Evolutionary conservation across 129 eudicot species (phyloP).

Genomic region (Arctium minus): DNA sequence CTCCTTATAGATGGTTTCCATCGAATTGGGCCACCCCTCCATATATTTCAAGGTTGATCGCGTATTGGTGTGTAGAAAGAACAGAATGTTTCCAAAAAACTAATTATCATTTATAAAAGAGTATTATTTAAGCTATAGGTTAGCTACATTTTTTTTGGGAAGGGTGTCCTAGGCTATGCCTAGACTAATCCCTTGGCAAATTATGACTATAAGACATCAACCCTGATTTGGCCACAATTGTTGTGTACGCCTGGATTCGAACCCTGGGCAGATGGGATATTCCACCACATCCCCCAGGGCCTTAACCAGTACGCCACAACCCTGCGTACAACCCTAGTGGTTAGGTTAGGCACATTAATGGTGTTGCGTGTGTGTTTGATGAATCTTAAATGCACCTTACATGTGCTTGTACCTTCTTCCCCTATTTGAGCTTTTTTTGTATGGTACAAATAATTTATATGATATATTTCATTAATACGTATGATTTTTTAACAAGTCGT

Average conservation of each 20-base stretch:
- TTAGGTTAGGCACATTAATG: not conserved
- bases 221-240: too few relatives aligned
- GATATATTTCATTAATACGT: not conserved
- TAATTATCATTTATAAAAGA: not conserved
- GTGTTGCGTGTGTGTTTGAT: not conserved
- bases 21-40: not conserved
- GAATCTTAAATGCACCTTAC: not conserved
- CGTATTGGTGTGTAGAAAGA: not conserved
- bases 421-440: not conserved
- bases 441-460: not conserved
- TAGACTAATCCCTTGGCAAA: too few relatives aligned
- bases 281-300: too few relatives aligned
- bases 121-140: not conserved
- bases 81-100: not conserved
- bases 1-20: not conserved
- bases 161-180: too few relatives aligned
- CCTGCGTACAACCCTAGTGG: too few relatives aligned
- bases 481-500: not conserved
- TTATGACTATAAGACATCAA: too few relatives aligned
- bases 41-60: not conserved
- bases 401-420: not conserved
- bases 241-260: too few relatives aligned
- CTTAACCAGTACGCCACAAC: too few relatives aligned
- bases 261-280: too few relatives aligned
- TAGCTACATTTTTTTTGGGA: too few relatives aligned